These are phyloP conservation scores for Tolypocladium paradoxum DNA, from an alignment of 2,329 filamentous ascomycete species.

Conservation along the genomic window DNA sequence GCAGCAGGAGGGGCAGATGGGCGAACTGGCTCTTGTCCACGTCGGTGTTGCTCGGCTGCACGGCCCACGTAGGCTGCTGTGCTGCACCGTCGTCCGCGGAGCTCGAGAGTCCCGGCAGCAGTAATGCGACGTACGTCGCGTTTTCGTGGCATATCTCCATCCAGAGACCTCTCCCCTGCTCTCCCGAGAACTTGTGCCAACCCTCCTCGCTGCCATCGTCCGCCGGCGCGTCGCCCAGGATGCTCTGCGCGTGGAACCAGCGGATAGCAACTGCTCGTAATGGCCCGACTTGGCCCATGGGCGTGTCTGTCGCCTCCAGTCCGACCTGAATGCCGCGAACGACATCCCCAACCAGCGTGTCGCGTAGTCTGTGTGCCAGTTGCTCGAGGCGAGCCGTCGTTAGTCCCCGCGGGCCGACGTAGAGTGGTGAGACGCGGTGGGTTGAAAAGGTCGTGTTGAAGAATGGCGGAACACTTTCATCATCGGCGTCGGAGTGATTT, in stretches of 20 bases:
- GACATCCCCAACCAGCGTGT: conserved; percentile 45
- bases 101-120: conserved; percentile 29
- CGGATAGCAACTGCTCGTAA: conserved; percentile 36
- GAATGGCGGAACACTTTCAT: conserved; percentile 28
- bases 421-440: conserved; percentile 43
- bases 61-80: conserved; percentile 7
- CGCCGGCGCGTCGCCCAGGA: conserved; percentile 18
- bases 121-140: conserved; percentile 36
- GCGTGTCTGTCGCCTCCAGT: conserved; percentile 30
- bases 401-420: conserved; percentile 31
- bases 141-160: conserved; percentile 43
- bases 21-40: conserved; percentile 25
- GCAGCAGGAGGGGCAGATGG: conserved; percentile 38
- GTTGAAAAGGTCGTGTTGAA: conserved; percentile 50
- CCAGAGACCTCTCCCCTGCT: conserved; percentile 24
- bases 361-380: conserved; percentile 38
- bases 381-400: conserved; percentile 25
- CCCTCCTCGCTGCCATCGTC: conserved; percentile 7
- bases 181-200: conserved; percentile 9
- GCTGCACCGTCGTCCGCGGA: conserved; percentile 4
- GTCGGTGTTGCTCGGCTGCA: conserved; percentile 4
- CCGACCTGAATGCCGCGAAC: conserved; percentile 49
- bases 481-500: conserved; percentile 4
- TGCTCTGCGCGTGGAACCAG: conserved; percentile 27
- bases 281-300: conserved; percentile 26